Conservation (phyloP, 2,329 filamentous ascomycete genomes). For the Mycocentrospora acerina region DNA sequence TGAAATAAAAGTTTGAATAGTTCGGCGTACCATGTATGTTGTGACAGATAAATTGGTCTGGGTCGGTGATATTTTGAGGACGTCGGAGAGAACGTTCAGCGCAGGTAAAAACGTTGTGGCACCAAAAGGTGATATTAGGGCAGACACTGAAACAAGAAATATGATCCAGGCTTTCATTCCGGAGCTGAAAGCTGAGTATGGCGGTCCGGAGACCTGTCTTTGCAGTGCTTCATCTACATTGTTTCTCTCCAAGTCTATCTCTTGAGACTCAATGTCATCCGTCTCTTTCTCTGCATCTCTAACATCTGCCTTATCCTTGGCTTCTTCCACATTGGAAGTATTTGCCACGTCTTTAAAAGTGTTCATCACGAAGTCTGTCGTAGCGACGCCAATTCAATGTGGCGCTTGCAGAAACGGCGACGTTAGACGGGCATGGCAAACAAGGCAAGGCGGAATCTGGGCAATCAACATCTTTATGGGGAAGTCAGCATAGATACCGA, state of each 20-base stretch:
- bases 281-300: neutral
- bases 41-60: slow-evolving; percentile 55
- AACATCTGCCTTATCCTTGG: neutral
- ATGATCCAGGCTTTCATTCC: slow-evolving; percentile 51
- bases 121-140: slow-evolving; percentile 53
- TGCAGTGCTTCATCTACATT: slow-evolving; percentile 9
- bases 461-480: slow-evolving; percentile 1
- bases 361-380: neutral
- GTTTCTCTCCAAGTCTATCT: slow-evolving; percentile 19
- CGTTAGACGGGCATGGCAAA: too few species aligned
- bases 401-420: too few species aligned
- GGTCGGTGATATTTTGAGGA: slow-evolving; percentile 46
- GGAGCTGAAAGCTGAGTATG: slow-evolving; percentile 32
- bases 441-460: neutral
- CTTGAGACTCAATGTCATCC: neutral
- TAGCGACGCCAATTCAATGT: too few species aligned
- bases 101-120: slow-evolving; percentile 43
- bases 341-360: neutral
- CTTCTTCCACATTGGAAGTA: neutral
- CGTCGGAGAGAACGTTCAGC: slow-evolving; percentile 34
- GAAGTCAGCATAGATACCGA: slow-evolving; percentile 2
- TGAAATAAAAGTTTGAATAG: neutral
- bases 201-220: slow-evolving; percentile 27
- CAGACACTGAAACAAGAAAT: slow-evolving; percentile 47
- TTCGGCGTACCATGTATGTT: slow-evolving; percentile 47